Conservation (phyloP, 2,329 filamentous ascomycete species). For the Penicillium freii region DNA sequence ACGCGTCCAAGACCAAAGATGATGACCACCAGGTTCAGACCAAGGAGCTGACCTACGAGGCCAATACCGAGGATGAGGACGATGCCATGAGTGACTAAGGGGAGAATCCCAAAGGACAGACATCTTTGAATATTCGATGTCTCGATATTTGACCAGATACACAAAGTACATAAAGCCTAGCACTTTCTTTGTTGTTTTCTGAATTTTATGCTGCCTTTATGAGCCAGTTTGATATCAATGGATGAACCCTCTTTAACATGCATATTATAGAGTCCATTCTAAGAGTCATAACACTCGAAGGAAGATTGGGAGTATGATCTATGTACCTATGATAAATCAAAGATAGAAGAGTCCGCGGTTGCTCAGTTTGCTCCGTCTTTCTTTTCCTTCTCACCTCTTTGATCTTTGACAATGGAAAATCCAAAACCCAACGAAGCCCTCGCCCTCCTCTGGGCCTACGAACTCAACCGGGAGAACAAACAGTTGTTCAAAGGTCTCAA, state of each 20-base stretch:
- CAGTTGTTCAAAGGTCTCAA: slow-evolving; percentile 6
- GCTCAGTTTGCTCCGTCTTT: no score
- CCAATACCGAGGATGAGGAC: not conserved
- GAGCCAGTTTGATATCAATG: not conserved
- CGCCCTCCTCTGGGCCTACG: slow-evolving; percentile 7
- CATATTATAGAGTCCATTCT: no score
- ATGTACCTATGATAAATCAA: no score
- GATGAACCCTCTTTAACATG: no score
- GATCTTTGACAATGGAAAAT: not conserved
- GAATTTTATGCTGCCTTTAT: not conserved
- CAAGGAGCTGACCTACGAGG: not conserved
- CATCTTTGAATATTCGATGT: not conserved
- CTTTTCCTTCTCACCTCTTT: no score
- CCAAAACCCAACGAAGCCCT: not conserved
- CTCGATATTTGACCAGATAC: not conserved
- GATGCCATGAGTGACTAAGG: not conserved
- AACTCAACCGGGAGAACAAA: slow-evolving; percentile 2
- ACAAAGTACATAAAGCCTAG: not conserved
- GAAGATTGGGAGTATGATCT: no score
- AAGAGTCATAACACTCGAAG: no score
- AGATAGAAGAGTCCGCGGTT: no score
- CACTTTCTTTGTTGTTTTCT: not conserved
- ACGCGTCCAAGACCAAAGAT: not conserved
- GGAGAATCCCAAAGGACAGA: no score
- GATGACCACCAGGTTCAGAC: not conserved